Percentiles rank a stretch among this genome's conserved stretches.
These are phyloP conservation scores for Ramaria rubella DNA, from an alignment of 768 basidiomycete genomes.

Conservation along the genomic window DNA sequence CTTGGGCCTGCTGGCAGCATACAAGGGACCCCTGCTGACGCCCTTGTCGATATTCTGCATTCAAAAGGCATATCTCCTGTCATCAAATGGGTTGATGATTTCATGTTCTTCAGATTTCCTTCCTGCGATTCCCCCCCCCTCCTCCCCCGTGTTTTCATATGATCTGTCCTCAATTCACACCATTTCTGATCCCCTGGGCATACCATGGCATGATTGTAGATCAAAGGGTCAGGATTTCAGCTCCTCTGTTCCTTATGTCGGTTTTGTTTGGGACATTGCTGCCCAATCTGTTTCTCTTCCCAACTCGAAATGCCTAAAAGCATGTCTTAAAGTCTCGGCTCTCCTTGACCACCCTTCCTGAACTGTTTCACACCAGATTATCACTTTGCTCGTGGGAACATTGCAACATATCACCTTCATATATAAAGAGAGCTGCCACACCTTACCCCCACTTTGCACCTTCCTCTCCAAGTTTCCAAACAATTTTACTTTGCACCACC, in stretches of 20 bases:
- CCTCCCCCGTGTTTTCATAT: background rate
- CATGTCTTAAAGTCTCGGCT: background rate
- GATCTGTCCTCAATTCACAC: background rate
- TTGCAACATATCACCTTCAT: background rate
- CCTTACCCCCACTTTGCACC: background rate
- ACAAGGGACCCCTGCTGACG: slow-evolving; percentile 26
- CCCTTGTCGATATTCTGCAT: slow-evolving; percentile 20
- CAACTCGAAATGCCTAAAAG: background rate
- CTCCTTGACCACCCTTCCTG: background rate
- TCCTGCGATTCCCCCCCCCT: too few relatives aligned
- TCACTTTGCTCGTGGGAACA: background rate
- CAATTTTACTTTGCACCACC: background rate
- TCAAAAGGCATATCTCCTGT: slow-evolving; percentile 16
- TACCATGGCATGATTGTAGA: background rate
- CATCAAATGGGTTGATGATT: slow-evolving; percentile 34
- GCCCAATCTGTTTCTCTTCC: background rate
- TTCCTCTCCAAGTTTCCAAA: background rate
- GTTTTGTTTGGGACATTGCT: background rate
- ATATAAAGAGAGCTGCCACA: background rate
- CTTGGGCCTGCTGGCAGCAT: slow-evolving; percentile 25
- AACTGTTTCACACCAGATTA: background rate
- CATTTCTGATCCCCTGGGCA: background rate
- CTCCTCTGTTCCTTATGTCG: background rate
- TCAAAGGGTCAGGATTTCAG: background rate
- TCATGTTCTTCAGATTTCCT: slow-evolving; percentile 22